These are phyloP conservation scores for Teratosphaeria nubilosa DNA, from an alignment of 2,329 filamentous ascomycete genomes.

Conservation along the genomic window DNA sequence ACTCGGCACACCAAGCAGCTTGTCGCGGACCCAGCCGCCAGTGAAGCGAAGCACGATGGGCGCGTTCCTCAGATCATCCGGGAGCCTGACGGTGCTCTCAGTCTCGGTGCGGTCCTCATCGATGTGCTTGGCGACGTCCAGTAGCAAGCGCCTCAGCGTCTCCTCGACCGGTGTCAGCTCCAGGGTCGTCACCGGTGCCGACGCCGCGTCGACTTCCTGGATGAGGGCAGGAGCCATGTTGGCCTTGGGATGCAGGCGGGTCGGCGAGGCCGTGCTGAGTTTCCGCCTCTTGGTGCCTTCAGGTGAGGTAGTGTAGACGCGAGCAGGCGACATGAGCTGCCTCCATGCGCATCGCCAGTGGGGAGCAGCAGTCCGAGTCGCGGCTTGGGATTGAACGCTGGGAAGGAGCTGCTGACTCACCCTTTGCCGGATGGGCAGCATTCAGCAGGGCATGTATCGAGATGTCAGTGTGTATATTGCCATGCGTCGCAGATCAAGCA, in stretches of 20 bases:
- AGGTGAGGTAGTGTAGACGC: conserved; percentile 15
- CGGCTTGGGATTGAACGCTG: conserved; percentile 1
- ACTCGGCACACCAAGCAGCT: conserved; percentile 60
- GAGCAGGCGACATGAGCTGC: conserved; percentile 23
- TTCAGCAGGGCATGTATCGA: neutral
- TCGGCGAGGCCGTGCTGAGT: conserved; percentile 8
- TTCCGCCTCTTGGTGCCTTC: conserved; percentile 20
- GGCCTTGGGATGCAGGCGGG: conserved; percentile 1
- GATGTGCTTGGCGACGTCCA: conserved; percentile 70
- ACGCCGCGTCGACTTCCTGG: conserved; percentile 21
- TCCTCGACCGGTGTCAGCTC: conserved; percentile 60
- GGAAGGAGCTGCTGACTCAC: conserved; percentile 2
- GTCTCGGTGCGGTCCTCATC: conserved; percentile 31
- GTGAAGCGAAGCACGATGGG: conserved; percentile 61
- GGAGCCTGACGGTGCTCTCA: conserved; percentile 27
- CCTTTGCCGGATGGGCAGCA: conserved; percentile 1
- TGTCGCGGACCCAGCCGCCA: conserved; percentile 81
- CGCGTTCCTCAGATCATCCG: conserved; percentile 35
- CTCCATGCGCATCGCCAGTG: conserved; percentile 1
- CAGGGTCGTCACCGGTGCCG: conserved; percentile 24
- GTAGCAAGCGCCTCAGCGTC: conserved; percentile 62
- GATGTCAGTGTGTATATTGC: neutral
- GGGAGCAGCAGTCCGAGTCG: conserved; percentile 9
- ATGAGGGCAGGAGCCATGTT: conserved; percentile 23
- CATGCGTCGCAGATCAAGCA: too few relatives aligned